A percentile compares a stretch with the other conserved stretches of the same genome.
These are phyloP conservation scores for Coemansia biformis DNA, from an alignment of 192 early-diverging fungal genomes.

Conservation along the genomic window DNA sequence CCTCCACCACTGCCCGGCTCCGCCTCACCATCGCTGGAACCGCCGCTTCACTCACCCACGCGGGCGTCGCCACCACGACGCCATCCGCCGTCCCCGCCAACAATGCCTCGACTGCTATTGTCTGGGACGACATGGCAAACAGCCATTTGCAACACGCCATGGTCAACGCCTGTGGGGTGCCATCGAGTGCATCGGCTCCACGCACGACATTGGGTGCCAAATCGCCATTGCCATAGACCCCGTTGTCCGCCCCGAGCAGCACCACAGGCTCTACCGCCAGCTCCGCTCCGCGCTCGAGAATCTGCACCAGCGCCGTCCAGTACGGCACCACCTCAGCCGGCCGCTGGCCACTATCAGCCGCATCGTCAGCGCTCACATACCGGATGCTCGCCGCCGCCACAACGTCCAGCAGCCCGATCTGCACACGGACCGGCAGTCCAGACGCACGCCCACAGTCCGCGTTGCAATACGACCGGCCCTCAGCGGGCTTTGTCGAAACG, in stretches of 20 bases:
- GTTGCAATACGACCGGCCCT: too few relatives aligned
- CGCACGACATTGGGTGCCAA: too few relatives aligned
- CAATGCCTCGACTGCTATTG: background rate
- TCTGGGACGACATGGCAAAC: constrained; percentile 15
- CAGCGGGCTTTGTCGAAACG: too few relatives aligned
- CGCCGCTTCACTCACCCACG: constrained; percentile 29
- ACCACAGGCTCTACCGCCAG: constrained; percentile 20
- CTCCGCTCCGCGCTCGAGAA: constrained; percentile 31
- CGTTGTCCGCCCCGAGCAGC: constrained; percentile 1
- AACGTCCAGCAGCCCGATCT: constrained; percentile 27
- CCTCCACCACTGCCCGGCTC: constrained; percentile 16
- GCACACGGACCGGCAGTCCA: constrained; percentile 1
- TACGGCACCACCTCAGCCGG: constrained; percentile 18
- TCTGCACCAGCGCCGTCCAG: constrained; percentile 24
- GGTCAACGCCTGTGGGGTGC: constrained; percentile 23
- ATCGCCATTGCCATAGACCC: background rate
- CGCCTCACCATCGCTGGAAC: constrained; percentile 31
- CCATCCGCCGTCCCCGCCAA: background rate
- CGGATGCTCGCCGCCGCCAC: constrained; percentile 15
- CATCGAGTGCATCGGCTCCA: too few relatives aligned
- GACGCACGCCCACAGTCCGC: too few relatives aligned
- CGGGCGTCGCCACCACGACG: constrained; percentile 7
- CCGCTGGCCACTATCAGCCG: background rate
- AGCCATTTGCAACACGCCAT: constrained; percentile 37
- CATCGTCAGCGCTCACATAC: constrained; percentile 1